Evolutionary conservation across 1,284 basidiomycete genomes (phyloP).

Genomic region (Vanrija pseudolonga): DNA sequence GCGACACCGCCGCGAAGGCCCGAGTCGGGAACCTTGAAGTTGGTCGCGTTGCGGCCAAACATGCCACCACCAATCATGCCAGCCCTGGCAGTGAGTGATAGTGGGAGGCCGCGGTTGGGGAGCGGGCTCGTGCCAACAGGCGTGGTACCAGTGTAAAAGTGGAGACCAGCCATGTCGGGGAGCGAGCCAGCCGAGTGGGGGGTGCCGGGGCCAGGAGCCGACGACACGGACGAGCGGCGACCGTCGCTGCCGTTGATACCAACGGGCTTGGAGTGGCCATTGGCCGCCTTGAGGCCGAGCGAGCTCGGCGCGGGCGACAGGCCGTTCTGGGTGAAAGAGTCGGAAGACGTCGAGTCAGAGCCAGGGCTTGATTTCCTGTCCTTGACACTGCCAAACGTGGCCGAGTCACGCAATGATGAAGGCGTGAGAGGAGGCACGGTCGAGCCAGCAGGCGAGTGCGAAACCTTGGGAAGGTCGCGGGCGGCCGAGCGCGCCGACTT

Average conservation of each 20-base stretch:
- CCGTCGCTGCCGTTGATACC: conserved; percentile 13
- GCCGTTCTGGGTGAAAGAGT: conserved; percentile 14
- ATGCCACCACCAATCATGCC: conserved; percentile 44
- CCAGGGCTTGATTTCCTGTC: conserved; percentile 36
- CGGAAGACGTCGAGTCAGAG: conserved; percentile 41
- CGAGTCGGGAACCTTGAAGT: conserved; percentile 26
- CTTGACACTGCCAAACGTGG: conserved; percentile 23
- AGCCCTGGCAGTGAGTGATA: conserved; percentile 27
- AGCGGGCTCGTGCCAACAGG: conserved; percentile 23
- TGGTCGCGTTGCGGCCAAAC: conserved; percentile 27
- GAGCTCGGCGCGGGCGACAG: conserved; percentile 12
- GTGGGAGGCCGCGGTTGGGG: conserved; percentile 22
- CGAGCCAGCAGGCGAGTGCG: conserved; percentile 34
- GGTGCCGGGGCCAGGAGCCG: conserved; percentile 25
- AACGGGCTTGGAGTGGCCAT: conserved; percentile 7
- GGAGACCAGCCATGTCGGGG: conserved; percentile 39
- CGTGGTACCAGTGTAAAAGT: conserved; percentile 29
- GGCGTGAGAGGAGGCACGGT: conserved; percentile 36
- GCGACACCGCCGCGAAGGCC: conserved; percentile 33
- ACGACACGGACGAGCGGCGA: conserved; percentile 17
- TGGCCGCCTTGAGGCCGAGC: conserved; percentile 6
- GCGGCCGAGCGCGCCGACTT: conserved; percentile 28
- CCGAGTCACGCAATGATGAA: conserved; percentile 32
- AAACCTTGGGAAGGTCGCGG: conserved; percentile 38
- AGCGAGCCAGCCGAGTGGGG: conserved; percentile 35